A percentile compares a stretch with the other conserved stretches of the same genome.
phyloP scores from a whole-genome alignment of 768 basidiomycete genomes.

The Suillus occidentalis region DNA sequence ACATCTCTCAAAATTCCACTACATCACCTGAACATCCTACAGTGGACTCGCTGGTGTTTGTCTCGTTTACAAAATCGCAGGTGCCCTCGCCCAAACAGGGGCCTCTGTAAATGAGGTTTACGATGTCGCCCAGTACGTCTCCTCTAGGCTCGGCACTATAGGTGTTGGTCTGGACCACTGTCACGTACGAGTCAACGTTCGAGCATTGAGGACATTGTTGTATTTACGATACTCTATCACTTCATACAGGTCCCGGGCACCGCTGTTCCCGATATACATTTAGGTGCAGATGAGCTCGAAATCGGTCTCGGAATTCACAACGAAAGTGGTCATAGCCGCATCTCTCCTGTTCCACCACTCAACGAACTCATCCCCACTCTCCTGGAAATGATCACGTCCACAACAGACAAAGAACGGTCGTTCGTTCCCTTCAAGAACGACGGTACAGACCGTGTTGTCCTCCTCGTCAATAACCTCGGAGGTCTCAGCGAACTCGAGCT shows the following conservation, averaged over 20 bases:
- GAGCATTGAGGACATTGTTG: neutral
- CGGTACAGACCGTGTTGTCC: constrained; percentile 65
- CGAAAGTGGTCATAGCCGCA: constrained; percentile 70
- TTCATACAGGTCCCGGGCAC: constrained; percentile 73
- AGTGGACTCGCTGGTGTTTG: constrained; percentile 84
- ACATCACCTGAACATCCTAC: neutral
- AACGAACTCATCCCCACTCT: constrained; percentile 68
- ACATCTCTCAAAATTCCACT: neutral
- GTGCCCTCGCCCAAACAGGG: constrained; percentile 72
- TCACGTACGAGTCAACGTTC: constrained; percentile 51
- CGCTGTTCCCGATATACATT: constrained; percentile 51
- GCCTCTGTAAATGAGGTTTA: constrained; percentile 70
- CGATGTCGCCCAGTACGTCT: constrained; percentile 60
- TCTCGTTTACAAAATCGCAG: constrained; percentile 88
- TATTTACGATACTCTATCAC: neutral
- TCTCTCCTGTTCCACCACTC: constrained; percentile 72
- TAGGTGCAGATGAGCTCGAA: constrained; percentile 70
- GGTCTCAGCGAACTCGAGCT: constrained; percentile 84
- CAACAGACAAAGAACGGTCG: constrained; percentile 71
- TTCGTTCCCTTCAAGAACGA: constrained; percentile 70
- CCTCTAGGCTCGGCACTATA: constrained; percentile 73
- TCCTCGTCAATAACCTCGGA: constrained; percentile 88
- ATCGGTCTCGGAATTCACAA: constrained; percentile 94
- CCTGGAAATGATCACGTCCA: constrained; percentile 69
- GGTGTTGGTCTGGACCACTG: constrained; percentile 89